phyloP scores from a whole-genome alignment of 495 filamentous ascomycete species.

The Massariosphaeria phaeospora region DNA sequence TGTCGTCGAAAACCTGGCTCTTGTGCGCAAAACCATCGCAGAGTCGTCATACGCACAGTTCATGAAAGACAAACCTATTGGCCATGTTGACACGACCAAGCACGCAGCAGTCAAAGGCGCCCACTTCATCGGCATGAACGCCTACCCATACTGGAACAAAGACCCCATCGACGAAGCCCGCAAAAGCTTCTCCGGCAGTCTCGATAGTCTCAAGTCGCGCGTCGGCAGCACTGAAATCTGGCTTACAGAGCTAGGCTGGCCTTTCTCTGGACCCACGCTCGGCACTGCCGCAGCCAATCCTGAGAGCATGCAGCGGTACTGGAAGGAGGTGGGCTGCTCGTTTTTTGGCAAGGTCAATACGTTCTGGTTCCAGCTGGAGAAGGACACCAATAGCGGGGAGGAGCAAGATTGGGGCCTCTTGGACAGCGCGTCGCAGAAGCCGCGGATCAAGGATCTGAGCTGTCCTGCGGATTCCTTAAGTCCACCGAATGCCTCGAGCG shows the following conservation, averaged over 20 bases:
- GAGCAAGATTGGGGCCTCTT: not conserved
- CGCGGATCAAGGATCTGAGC: not conserved
- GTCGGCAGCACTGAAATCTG: slow-evolving; percentile 47
- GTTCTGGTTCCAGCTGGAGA: not conserved
- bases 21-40: not conserved
- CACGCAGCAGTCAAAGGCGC: slow-evolving; percentile 34
- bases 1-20: not conserved
- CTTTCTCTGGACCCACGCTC: slow-evolving; percentile 40
- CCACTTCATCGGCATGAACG: slow-evolving; percentile 50
- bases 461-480: not conserved
- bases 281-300: slow-evolving; percentile 5
- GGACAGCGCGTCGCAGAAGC: not conserved
- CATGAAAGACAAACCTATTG: slow-evolving; percentile 4
- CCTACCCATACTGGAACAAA: slow-evolving; percentile 51
- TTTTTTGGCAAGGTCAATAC: not conserved
- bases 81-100: slow-evolving; percentile 6
- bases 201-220: slow-evolving; percentile 24
- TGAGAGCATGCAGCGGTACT: slow-evolving; percentile 25
- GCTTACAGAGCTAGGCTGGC: slow-evolving; percentile 53
- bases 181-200: slow-evolving; percentile 36
- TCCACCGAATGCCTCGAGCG: no score
- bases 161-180: slow-evolving; percentile 43
- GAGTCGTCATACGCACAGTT: not conserved
- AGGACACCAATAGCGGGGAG: not conserved
- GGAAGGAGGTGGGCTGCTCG: slow-evolving; percentile 37